These are phyloP conservation scores for Pueraria montana DNA, from an alignment of 306 rosid species.

Conservation along the genomic window DNA sequence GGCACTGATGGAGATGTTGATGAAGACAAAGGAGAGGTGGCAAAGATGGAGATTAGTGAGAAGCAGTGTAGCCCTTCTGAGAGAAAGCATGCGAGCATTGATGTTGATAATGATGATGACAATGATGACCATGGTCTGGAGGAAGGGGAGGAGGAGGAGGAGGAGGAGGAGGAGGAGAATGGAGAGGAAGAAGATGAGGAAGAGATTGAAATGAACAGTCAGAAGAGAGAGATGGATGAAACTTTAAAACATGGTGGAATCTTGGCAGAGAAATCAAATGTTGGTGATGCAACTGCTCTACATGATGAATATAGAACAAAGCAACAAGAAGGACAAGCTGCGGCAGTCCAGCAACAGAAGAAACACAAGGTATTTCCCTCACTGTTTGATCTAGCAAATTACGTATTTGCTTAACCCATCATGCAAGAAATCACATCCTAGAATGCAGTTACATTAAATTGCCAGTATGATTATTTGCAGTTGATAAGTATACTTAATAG, in stretches of 20 bases:
- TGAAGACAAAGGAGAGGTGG: slow-evolving; percentile 63
- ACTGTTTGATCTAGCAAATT: slow-evolving; percentile 15
- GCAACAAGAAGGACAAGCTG: slow-evolving; percentile 55
- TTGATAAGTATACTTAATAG: slow-evolving; percentile 36
- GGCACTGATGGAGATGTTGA: slow-evolving; percentile 66
- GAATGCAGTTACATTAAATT: slow-evolving; percentile 27
- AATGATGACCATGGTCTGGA: slow-evolving; percentile 57
- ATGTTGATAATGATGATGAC: slow-evolving; percentile 55
- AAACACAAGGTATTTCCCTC: slow-evolving; percentile 64
- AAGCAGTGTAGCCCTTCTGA: slow-evolving; percentile 61
- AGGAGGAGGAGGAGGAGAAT: slow-evolving; percentile 64
- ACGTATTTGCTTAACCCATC: not conserved
- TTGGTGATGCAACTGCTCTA: slow-evolving; percentile 48
- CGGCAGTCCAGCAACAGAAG: slow-evolving; percentile 46
- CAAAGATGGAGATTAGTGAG: slow-evolving; percentile 60
- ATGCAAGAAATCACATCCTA: not conserved
- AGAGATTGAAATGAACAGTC: slow-evolving; percentile 65
- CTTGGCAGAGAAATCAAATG: slow-evolving; percentile 53
- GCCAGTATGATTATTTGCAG: slow-evolving; percentile 14
- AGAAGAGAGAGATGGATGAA: slow-evolving; percentile 57
- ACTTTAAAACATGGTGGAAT: slow-evolving; percentile 57
- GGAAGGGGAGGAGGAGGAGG: slow-evolving; percentile 61
- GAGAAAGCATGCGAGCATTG: slow-evolving; percentile 60
- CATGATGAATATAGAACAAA: slow-evolving; percentile 45
- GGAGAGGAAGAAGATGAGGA: slow-evolving; percentile 68